These are phyloP conservation scores for Ophiostoma piceae DNA, from an alignment of 2,329 filamentous ascomycete species.

Conservation along the genomic window DNA sequence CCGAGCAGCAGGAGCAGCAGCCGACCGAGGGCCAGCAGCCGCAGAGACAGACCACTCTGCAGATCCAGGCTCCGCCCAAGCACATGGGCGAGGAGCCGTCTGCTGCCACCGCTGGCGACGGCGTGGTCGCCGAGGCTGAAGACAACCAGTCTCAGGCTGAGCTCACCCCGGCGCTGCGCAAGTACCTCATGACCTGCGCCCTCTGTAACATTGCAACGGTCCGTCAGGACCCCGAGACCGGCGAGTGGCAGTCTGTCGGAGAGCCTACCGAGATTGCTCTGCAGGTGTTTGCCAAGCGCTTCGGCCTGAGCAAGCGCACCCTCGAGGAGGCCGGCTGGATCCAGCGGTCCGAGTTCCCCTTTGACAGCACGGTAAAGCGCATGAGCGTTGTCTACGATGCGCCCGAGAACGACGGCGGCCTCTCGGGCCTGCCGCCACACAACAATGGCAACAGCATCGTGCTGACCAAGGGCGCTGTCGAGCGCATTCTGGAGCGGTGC, in stretches of 20 bases:
- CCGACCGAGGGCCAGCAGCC: neutral
- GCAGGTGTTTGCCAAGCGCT: constrained; percentile 68
- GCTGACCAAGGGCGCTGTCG: constrained; percentile 59
- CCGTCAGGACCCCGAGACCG: constrained; percentile 48
- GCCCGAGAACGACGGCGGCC: constrained; percentile 36
- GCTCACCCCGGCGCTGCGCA: constrained; percentile 46
- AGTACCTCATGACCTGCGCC: constrained; percentile 52
- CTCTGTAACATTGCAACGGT: constrained; percentile 63
- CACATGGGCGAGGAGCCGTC: neutral
- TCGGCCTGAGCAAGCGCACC: constrained; percentile 52
- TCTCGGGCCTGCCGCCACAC: constrained; percentile 34
- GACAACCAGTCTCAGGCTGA: constrained; percentile 29
- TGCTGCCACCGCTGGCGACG: neutral
- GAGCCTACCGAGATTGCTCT: constrained; percentile 73
- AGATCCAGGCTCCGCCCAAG: neutral
- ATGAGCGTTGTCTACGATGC: constrained; percentile 70
- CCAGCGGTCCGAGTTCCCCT: constrained; percentile 67
- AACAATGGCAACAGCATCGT: constrained; percentile 44
- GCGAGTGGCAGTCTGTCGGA: constrained; percentile 60
- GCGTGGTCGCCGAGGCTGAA: neutral
- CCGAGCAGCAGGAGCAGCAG: constrained; percentile 44
- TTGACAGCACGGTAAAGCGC: constrained; percentile 71
- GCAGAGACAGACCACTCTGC: neutral
- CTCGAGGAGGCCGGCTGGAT: constrained; percentile 53
- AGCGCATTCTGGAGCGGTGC: constrained; percentile 56